Percentiles rank a stretch among this genome's conserved stretches.
phyloP scores from a whole-genome alignment of 441 rosid species.

The Codiaeum variegatum region DNA sequence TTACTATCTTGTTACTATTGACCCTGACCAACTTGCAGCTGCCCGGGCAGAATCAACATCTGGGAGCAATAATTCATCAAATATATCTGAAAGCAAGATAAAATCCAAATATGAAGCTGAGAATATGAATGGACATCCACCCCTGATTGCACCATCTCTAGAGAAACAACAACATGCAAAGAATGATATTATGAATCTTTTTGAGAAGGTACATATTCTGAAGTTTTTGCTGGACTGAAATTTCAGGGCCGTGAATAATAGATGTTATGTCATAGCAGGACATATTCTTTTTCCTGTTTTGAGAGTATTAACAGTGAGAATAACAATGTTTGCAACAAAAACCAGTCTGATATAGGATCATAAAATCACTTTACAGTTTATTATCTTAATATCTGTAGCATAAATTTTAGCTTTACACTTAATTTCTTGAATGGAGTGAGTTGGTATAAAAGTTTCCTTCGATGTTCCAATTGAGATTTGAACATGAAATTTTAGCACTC shows the following conservation, averaged over 20 bases:
- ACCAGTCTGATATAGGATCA: not conserved
- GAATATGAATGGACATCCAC: constrained; percentile 17
- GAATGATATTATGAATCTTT: constrained; percentile 28
- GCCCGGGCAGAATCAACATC: constrained; percentile 29
- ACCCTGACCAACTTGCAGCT: constrained; percentile 33
- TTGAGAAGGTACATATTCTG: constrained; percentile 30
- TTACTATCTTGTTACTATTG: constrained; percentile 11
- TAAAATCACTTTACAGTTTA: not conserved
- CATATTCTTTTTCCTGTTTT: not conserved
- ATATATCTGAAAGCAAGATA: constrained; percentile 24
- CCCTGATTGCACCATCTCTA: constrained; percentile 11
- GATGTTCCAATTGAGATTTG: not conserved
- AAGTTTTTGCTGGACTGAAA: constrained; percentile 1
- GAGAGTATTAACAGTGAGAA: not conserved
- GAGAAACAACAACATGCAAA: constrained; percentile 27
- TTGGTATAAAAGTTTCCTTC: not conserved
- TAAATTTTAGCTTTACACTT: not conserved
- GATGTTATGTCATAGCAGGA: not conserved
- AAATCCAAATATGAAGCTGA: constrained; percentile 21
- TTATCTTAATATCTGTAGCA: not conserved
- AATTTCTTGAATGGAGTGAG: not conserved
- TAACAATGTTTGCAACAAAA: not conserved
- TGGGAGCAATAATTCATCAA: constrained; percentile 23
- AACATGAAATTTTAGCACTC: not conserved
- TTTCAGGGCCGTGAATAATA: not conserved